These are phyloP conservation scores for Verticillium nubilum DNA, from an alignment of 2,329 filamentous ascomycete species.

Conservation along the genomic window DNA sequence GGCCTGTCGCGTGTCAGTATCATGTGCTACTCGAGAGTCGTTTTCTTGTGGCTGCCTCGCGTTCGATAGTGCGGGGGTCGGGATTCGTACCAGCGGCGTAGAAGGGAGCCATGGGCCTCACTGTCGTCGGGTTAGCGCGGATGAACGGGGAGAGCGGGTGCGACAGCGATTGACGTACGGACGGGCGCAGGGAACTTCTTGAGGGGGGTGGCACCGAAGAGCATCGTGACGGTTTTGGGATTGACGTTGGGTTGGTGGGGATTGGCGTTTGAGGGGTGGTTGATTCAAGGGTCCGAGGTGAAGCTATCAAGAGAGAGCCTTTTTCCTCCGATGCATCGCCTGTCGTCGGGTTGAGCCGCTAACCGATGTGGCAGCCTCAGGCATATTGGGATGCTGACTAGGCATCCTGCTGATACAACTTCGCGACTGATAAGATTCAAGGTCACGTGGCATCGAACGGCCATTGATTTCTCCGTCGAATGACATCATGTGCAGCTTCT, in stretches of 20 bases:
- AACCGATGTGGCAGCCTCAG: not conserved
- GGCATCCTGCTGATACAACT: not conserved
- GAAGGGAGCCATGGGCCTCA: constrained; percentile 88
- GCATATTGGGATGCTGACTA: not conserved
- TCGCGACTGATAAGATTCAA: not conserved
- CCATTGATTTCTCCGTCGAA: not conserved
- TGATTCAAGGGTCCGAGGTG: constrained; percentile 20
- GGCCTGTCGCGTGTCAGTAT: constrained; percentile 44
- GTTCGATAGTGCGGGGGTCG: constrained; percentile 1
- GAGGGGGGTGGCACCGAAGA: constrained; percentile 57
- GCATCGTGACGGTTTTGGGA: constrained; percentile 55
- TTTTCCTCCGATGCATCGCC: constrained; percentile 25
- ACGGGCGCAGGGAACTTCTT: constrained; percentile 80
- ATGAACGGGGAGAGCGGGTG: not conserved
- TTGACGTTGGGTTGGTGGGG: constrained; percentile 26
- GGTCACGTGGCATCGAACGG: not conserved
- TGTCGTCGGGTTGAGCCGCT: constrained; percentile 7
- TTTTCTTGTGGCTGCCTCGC: not conserved
- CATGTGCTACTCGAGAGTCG: not conserved
- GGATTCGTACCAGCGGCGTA: constrained; percentile 78
- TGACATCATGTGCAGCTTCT: constrained; percentile 13
- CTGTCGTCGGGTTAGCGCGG: constrained; percentile 40
- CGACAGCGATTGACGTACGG: constrained; percentile 53
- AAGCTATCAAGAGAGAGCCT: constrained; percentile 32
- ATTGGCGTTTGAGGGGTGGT: constrained; percentile 24